Evolutionary conservation across 225 moss, liverwort and hornwort species (phyloP).

Genomic region (Thuidium tamariscinum): DNA sequence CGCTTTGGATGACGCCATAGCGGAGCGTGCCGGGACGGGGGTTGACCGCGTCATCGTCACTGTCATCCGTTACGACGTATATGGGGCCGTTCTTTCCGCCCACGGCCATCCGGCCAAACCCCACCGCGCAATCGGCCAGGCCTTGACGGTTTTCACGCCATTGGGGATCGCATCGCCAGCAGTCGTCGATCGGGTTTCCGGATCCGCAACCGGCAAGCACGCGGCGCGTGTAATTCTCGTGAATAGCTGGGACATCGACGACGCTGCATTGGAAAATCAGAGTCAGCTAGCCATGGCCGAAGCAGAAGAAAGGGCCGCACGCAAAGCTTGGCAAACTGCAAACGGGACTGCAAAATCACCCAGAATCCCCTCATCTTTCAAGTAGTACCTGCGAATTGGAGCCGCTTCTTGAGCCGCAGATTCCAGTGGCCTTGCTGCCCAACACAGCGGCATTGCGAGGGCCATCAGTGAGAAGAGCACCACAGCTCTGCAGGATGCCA

Average conservation of each 20-base stretch:
- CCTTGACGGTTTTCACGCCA: constrained; percentile 20
- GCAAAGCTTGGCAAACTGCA: background rate
- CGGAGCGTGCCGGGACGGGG: constrained; percentile 32
- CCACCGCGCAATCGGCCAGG: constrained; percentile 26
- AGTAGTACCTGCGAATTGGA: background rate
- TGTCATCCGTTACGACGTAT: constrained; percentile 34
- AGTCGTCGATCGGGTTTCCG: constrained; percentile 47
- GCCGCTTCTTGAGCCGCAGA: background rate
- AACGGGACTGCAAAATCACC: background rate
- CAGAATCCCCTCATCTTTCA: background rate
- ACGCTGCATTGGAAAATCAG: background rate
- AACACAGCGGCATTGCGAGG: background rate
- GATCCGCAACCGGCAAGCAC: constrained; percentile 19
- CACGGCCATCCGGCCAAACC: constrained; percentile 28
- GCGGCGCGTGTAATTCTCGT: constrained; percentile 25
- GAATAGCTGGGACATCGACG: background rate
- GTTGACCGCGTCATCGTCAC: constrained; percentile 28
- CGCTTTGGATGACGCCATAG: constrained; percentile 23
- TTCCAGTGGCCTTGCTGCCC: constrained; percentile 11
- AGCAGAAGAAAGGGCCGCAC: background rate
- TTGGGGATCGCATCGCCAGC: constrained; percentile 29
- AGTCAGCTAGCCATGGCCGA: background rate
- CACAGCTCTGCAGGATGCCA: background rate
- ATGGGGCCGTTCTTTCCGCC: constrained; percentile 32
- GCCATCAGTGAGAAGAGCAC: constrained; percentile 7